A percentile compares a stretch with the other conserved stretches of the same genome.
Evolutionary conservation across 2,329 filamentous ascomycete genomes (phyloP).

Genomic region (Cryoendolithus antarcticus): DNA sequence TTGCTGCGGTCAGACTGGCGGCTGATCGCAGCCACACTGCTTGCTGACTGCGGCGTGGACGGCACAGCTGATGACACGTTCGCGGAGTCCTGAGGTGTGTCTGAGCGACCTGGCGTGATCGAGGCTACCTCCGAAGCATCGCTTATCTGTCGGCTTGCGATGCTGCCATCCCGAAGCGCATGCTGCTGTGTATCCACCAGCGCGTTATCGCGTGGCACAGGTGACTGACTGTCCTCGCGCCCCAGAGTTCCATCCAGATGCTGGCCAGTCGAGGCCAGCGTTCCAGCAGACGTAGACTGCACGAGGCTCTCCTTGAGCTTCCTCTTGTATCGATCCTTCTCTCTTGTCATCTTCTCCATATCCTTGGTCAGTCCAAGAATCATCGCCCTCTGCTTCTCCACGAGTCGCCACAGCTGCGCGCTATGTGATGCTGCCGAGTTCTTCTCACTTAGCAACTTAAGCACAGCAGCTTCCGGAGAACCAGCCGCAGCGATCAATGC

Average conservation of each 20-base stretch:
- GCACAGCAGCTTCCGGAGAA: constrained; percentile 77
- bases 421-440: constrained; percentile 81
- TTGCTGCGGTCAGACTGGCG: not conserved
- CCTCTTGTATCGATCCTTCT: constrained; percentile 86
- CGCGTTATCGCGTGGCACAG: constrained; percentile 7
- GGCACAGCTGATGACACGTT: constrained; percentile 9
- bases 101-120: constrained; percentile 14
- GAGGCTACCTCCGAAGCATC: constrained; percentile 14
- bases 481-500: constrained; percentile 72
- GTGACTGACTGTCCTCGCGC: constrained; percentile 18
- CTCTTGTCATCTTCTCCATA: constrained; percentile 76
- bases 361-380: constrained; percentile 91
- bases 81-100: constrained; percentile 18
- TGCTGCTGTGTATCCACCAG: constrained; percentile 3
- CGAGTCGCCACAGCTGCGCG: constrained; percentile 81
- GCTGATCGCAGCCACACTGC: constrained; percentile 5
- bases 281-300: constrained; percentile 26
- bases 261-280: constrained; percentile 11
- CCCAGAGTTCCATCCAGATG: constrained; percentile 8
- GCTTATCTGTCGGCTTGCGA: constrained; percentile 19
- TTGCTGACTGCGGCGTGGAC: constrained; percentile 13
- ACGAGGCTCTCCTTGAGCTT: constrained; percentile 67
- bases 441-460: constrained; percentile 83
- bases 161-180: constrained; percentile 13
- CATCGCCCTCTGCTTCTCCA: constrained; percentile 92